Evolutionary conservation across 2,329 filamentous ascomycete genomes (phyloP), one percentile per base, ranked within the genome.

Genomic region (Talaromyces sp.): DNA sequence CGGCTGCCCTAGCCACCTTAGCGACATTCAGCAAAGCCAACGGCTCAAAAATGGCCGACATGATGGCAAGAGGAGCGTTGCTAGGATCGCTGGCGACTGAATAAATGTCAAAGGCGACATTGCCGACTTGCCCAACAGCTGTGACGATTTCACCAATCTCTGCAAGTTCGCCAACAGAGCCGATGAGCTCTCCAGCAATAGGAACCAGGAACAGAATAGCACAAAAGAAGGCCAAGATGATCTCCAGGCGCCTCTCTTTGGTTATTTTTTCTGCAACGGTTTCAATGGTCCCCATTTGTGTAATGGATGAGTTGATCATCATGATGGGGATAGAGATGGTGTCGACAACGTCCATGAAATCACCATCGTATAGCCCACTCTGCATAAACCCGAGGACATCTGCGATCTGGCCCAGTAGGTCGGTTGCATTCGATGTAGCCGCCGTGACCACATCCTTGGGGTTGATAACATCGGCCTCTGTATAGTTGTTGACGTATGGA

Each of bases 271-370:
- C 39, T 1, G 39, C 39, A 2, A 41, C 50, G 15, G 10, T 10
- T 53, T 53, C 50, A 31, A 53, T 53, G 2, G 50, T 53, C 28
- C 2, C 50, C 50, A 53, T 53, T 53, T 53, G 2, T 39, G 50
- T 17, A 10, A 53, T 31, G 17, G 50, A 53, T 1, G 50, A 53
- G 50, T 53, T 53, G 35, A 53, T 53, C 50, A 53, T 53, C 50
- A 53, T 53, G 7, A 53, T 53, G 36, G 50, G 50, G 50, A 53
- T 53, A 11, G 36, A 19, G 9, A 53, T 53, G 36, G 33, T 53
- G 31, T 53, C 50, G 36, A 53, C 50, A 53, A 53, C 9, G 50
- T 53, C 50, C 6, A 28, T 40, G 15, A 22, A 41, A 3, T 41
- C 39, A 41, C 39, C 39, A 2, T 41, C 39, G 5, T 41, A 41